These are phyloP conservation scores for Pichia kudriavzevii DNA, from an alignment of 1,139 yeast species.

Conservation along the genomic window DNA sequence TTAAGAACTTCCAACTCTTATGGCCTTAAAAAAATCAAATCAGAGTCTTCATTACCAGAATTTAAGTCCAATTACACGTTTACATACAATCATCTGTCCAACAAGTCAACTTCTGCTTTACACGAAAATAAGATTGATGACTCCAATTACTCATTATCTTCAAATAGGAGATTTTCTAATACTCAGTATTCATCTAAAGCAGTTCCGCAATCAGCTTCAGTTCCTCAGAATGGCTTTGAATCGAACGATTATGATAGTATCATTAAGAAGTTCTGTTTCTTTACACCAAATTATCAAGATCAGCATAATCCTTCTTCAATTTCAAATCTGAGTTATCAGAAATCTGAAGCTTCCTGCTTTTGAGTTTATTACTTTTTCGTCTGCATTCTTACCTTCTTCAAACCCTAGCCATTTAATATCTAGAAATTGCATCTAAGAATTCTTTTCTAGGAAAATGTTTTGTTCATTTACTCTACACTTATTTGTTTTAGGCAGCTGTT, in stretches of 20 bases:
- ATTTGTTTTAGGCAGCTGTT: too few relatives aligned
- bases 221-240: slow-evolving; percentile 11
- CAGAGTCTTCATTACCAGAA: slow-evolving; percentile 25
- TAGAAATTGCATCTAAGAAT: too few relatives aligned
- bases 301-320: slow-evolving; percentile 2
- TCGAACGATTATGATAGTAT: slow-evolving; percentile 22
- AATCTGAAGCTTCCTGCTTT: too few relatives aligned
- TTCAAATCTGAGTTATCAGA: too few relatives aligned
- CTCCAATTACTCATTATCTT: too few relatives aligned
- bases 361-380: too few relatives aligned
- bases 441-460: too few relatives aligned
- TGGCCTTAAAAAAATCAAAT: slow-evolving; percentile 23
- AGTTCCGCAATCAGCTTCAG: background rate
- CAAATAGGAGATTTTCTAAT: background rate
- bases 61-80: slow-evolving; percentile 7
- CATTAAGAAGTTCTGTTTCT: slow-evolving; percentile 28
- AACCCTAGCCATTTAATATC: too few relatives aligned
- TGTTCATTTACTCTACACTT: too few relatives aligned
- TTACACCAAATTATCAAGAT: slow-evolving; percentile 2
- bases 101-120: slow-evolving; percentile 6
- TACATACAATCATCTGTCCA: too few relatives aligned
- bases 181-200: background rate
- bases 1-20: slow-evolving; percentile 22
- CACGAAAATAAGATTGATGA: too few relatives aligned
- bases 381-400: too few relatives aligned